phyloP scores from a whole-genome alignment of 2,329 filamentous ascomycete species.

The Colletotrichum sp. region DNA sequence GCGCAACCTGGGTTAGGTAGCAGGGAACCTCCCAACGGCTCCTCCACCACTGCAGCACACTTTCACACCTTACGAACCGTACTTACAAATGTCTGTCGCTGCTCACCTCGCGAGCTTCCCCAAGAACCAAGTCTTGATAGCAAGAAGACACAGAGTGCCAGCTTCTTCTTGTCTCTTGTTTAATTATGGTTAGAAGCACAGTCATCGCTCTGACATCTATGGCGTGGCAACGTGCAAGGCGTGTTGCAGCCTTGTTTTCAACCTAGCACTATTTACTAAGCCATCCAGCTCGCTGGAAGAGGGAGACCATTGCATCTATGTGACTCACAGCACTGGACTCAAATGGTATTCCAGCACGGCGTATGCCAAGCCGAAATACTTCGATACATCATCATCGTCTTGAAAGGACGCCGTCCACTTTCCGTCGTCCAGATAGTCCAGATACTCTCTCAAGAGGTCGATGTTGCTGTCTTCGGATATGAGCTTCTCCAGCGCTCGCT shows the following conservation, averaged over 20 bases:
- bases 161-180: neutral
- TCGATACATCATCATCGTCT: slow-evolving; percentile 22
- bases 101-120: neutral
- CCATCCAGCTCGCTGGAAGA: neutral
- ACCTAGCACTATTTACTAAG: neutral
- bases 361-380: slow-evolving; percentile 56
- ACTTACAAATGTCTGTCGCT: neutral
- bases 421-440: slow-evolving; percentile 54
- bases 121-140: neutral
- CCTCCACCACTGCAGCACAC: neutral
- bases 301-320: neutral
- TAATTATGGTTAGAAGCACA: neutral
- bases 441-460: slow-evolving; percentile 49
- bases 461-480: slow-evolving; percentile 35
- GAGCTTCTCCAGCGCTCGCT: slow-evolving; percentile 47
- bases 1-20: neutral
- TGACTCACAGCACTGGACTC: slow-evolving; percentile 48
- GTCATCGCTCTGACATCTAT: neutral
- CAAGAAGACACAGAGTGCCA: neutral
- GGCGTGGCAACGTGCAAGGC: neutral
- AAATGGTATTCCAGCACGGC: slow-evolving; percentile 59
- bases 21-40: neutral
- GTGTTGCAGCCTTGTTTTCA: neutral
- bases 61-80: neutral
- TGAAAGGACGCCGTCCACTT: slow-evolving; percentile 39